phyloP scores from a whole-genome alignment of 768 basidiomycete species.

The Termitomyces sp. region DNA sequence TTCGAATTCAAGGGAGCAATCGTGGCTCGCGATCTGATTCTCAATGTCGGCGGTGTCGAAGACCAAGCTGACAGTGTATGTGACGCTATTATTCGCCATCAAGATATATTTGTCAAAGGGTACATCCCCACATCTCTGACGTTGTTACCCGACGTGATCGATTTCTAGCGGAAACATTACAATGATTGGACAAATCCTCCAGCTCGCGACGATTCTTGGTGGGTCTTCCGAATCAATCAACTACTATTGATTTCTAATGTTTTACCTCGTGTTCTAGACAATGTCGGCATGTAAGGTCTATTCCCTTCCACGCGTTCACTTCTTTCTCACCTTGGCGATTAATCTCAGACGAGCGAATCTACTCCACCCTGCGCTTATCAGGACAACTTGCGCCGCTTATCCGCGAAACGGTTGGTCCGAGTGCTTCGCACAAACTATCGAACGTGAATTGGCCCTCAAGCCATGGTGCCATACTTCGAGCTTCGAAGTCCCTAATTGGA shows the following conservation, averaged over 20 bases:
- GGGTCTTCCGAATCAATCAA: conserved; percentile 11
- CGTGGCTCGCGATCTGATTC: conserved; percentile 46
- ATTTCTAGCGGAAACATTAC: conserved; percentile 44
- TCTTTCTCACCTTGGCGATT: conserved; percentile 4
- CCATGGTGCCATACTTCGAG: conserved; percentile 50
- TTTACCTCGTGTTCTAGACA: conserved; percentile 27
- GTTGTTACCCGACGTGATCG: background rate
- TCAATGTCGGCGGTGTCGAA: conserved; percentile 37
- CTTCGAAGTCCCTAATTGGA: conserved; percentile 46
- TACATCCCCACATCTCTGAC: conserved; percentile 13
- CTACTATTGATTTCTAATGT: background rate
- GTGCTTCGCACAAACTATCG: conserved; percentile 39
- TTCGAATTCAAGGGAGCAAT: conserved; percentile 58
- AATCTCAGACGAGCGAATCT: conserved; percentile 39
- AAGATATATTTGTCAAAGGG: conserved; percentile 46
- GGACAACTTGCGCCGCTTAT: conserved; percentile 36
- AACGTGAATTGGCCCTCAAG: conserved; percentile 42
- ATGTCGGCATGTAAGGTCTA: conserved; percentile 39
- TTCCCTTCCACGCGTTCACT: background rate
- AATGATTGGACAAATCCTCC: conserved; percentile 46
- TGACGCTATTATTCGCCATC: conserved; percentile 49
- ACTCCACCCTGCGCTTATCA: conserved; percentile 37
- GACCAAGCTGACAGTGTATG: conserved; percentile 52
- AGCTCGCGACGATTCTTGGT: conserved; percentile 48
- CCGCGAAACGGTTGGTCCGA: conserved; percentile 45